Base-by-base conservation (phyloP, 129 eudicot genomes). In the Calendula officinalis region DNA sequence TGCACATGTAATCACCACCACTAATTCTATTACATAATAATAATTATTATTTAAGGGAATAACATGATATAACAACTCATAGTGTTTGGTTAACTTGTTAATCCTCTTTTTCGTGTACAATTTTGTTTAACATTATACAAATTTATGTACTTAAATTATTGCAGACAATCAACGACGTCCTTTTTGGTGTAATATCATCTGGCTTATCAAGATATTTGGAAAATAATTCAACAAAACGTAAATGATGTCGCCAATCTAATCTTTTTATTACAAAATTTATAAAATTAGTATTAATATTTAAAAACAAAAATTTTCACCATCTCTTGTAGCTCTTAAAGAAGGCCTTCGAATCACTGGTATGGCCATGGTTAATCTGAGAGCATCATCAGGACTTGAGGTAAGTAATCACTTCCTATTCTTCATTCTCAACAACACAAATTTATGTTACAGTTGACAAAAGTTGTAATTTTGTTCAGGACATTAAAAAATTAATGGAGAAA, bases 151-250 rank as follows among this genome's bases (percentile, higher is more conserved):
- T 7, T 13, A 44, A 16, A 36, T n/a, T n/a, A n/a, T n/a, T 76
- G 94, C 84, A 89, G 96, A 89, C 96, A 0, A 22, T 22, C 30
- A 22, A 22, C 2, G 30, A 22, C 30, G 30, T 22, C 30, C 30
- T 22, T 22, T 22, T 84, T 65, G 96, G 87, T 45, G 79, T 88
- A 33, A 74, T 89, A 53, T 82, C 96, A 48, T 70, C 67, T 46
- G 96, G 96, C 44, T 77, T 89, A 14, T 85, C 94, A 11, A 83
- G 64, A 72, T 89, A 89, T 75, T 63, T 89, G 42, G 81, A 86
- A 46, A 66, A 64, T 11, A 68, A 74, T 43, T 82, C 94, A 11
- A 56, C 84, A 7, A 76, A 82, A 66, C 76, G 94, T 88, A 80
- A 11, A 27, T 49, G 4, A 39, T 9, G 4, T 44, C 56, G 17